phyloP scores from a whole-genome alignment of 768 basidiomycete species.

The Podaxis pistillaris region DNA sequence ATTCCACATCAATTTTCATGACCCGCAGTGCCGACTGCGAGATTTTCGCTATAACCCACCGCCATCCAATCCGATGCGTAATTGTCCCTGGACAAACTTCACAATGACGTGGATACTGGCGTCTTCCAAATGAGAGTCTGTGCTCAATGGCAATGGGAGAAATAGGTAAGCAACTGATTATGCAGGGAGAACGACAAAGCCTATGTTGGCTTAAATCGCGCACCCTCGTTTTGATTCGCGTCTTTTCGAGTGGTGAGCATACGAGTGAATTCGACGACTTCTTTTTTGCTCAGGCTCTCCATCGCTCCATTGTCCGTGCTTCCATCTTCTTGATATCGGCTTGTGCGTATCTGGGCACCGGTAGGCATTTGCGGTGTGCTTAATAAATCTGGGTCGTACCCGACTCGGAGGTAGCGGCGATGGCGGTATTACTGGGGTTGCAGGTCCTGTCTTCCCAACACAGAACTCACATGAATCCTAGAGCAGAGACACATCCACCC shows the following conservation, averaged over 20 bases:
- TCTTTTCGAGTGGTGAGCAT: neutral
- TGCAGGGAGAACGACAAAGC: neutral
- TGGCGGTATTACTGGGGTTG: too few relatives aligned
- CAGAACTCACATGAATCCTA: too few relatives aligned
- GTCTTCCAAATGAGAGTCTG: neutral
- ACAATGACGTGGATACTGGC: neutral
- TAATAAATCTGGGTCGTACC: too few relatives aligned
- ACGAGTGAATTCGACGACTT: too few relatives aligned
- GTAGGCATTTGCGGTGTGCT: too few relatives aligned
- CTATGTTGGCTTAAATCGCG: neutral
- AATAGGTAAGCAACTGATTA: neutral
- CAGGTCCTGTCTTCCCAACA: too few relatives aligned
- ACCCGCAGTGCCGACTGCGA: neutral
- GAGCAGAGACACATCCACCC: too few relatives aligned
- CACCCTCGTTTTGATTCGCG: neutral
- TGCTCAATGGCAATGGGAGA: neutral
- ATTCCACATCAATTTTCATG: neutral
- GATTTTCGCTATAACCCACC: neutral
- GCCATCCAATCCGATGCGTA: neutral
- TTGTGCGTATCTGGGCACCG: too few relatives aligned
- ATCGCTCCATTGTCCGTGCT: neutral
- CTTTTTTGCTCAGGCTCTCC: neutral
- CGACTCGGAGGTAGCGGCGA: too few relatives aligned
- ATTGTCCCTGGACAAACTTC: neutral
- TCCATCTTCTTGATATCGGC: too few relatives aligned